A percentile compares a stretch with the other conserved stretches of the same genome.
These are phyloP conservation scores for Endoconidiophora polonica DNA, from an alignment of 2,329 filamentous ascomycete species.

Conservation along the genomic window DNA sequence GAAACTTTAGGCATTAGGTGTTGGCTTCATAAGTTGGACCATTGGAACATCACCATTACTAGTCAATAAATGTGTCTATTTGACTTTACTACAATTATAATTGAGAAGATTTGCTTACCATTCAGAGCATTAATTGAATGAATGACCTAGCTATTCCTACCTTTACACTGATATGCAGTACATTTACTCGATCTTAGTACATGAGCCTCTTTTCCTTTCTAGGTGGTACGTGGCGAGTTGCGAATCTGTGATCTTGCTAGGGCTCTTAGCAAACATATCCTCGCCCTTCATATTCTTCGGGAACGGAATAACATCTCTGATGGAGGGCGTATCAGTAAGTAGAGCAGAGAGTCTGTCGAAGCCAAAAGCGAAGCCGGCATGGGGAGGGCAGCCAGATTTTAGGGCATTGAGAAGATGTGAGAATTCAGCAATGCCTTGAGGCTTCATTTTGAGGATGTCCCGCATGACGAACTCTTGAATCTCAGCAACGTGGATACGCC, in stretches of 20 bases:
- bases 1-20: too few relatives aligned
- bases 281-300: conserved; percentile 86
- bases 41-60: too few relatives aligned
- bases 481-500: conserved; percentile 71
- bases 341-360: conserved; percentile 77
- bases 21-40: too few relatives aligned
- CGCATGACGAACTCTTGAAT: conserved; percentile 76
- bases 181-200: neutral
- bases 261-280: conserved; percentile 67
- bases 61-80: too few relatives aligned
- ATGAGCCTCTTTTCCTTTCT: conserved; percentile 15
- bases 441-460: conserved; percentile 64
- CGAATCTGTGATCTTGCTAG: conserved; percentile 47
- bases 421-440: conserved; percentile 62
- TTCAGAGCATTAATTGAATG: neutral
- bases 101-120: too few relatives aligned
- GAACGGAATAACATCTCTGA: conserved; percentile 91
- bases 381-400: conserved; percentile 74
- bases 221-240: conserved; percentile 33
- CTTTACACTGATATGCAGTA: neutral
- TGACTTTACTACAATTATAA: too few relatives aligned
- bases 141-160: neutral
- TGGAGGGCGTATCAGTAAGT: conserved; percentile 57
- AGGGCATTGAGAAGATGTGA: conserved; percentile 71
- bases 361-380: conserved; percentile 82